Conservation (phyloP, 2,329 filamentous ascomycete species). For the Amesomyces nigricolor region DNA sequence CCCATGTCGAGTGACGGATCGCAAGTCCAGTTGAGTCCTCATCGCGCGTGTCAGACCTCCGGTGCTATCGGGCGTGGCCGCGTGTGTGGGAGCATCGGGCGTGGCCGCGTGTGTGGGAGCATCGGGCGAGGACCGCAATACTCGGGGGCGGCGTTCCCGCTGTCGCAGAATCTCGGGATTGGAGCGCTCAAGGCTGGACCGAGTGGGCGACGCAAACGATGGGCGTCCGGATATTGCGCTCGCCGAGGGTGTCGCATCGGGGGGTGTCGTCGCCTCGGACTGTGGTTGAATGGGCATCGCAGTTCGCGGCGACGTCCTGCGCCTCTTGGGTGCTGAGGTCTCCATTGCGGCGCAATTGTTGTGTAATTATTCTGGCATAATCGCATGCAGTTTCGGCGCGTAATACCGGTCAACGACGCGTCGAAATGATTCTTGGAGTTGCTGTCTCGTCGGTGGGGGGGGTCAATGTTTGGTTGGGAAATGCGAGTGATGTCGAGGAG, state of each 20-base stretch:
- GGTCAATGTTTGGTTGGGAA: slow-evolving; percentile 17
- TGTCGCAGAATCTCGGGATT: slow-evolving; percentile 53
- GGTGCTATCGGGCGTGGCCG: slow-evolving; percentile 22
- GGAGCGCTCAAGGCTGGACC: slow-evolving; percentile 55
- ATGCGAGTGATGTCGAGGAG: neutral
- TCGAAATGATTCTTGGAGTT: slow-evolving; percentile 10
- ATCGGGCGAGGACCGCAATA: slow-evolving; percentile 16
- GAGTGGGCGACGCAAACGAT: slow-evolving; percentile 63
- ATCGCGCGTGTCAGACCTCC: slow-evolving; percentile 17
- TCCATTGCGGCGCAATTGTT: slow-evolving; percentile 38
- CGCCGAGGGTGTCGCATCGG: slow-evolving; percentile 34
- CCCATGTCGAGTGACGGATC: slow-evolving; percentile 22
- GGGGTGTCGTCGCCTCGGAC: slow-evolving; percentile 19
- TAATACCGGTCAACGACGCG: slow-evolving; percentile 17
- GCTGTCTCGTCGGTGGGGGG: neutral
- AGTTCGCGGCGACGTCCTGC: slow-evolving; percentile 54
- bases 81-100: slow-evolving; percentile 19
- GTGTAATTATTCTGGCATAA: slow-evolving; percentile 16
- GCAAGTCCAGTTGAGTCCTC: slow-evolving; percentile 30
- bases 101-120: slow-evolving; percentile 22
- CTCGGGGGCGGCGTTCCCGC: slow-evolving; percentile 32
- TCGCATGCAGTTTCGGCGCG: slow-evolving; percentile 7
- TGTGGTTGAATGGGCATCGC: slow-evolving; percentile 35
- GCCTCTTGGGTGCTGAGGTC: slow-evolving; percentile 56
- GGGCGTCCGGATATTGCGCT: slow-evolving; percentile 34